Base-by-base conservation (phyloP, 371 early-diverging fungal genomes). In the Dichotomocladium elegans region DNA sequence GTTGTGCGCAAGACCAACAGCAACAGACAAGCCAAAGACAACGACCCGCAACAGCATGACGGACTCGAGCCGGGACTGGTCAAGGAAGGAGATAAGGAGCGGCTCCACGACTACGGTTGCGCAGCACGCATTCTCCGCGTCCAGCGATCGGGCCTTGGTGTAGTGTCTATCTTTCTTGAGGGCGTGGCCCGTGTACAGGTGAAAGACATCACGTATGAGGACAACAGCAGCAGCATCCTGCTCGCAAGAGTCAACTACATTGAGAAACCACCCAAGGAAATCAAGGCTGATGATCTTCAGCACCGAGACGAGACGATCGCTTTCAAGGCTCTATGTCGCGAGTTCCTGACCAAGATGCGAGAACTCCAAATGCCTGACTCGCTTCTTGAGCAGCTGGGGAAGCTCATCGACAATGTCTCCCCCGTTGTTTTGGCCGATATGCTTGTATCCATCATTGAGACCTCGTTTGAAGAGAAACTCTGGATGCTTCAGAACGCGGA, bases 361-460 rank as follows among this genome's bases (percentile, higher is more conserved):
- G 86, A 86, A 19, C 77, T 92, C 25, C 83, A 86, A 31, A 57
- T 86, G 50, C 86, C 86, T n/a, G 74, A 83, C 8, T 70, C 81
- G 5, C 71, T 88, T 11, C 61, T 86, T 17, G 70, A 74, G 7
- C 88, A 89, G 45, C 72, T 90, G 14, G 66, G 77, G 21, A 80
- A 85, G 52, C 76, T 89, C 45, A 77, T 90, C 30, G 84, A 87
- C 37, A 80, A 77, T 27, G 76, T 79, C 1, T 60, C 81, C 21
- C 79, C 88, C 11, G 79, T 81, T 0, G 75, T 80, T 11, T 66
- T 93, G 31, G 87, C 89, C 0, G 90, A 93, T 58, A 61, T 90
- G 33, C 70, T 91, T 17, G 82, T 86, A 22, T 82, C 81, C 43
- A 85, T 87, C 44, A 83, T 90, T 48, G 90, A 91, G 49, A 69